Base-by-base conservation (phyloP, 805 yeast genomes). In the Scheffersomyces spartinae region DNA sequence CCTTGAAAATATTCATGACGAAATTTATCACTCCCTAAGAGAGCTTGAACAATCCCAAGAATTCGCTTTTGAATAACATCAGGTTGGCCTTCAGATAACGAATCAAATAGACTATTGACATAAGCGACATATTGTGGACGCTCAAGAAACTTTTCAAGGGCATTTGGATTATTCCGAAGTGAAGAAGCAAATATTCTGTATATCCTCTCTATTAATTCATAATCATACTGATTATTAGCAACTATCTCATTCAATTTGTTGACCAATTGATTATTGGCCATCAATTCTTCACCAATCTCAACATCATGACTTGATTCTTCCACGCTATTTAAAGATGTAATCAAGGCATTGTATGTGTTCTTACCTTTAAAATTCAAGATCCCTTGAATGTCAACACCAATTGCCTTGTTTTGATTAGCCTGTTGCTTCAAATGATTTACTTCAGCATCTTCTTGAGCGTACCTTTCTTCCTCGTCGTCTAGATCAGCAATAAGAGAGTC, bases 81-180 rank as follows among this genome's bases (percentile, higher is more conserved):
- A 17, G 62, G 31, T 17, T 28, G 20, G 4, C 26, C 18, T 3
- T 28, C 22, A 3, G 32, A 26, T 4, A 57, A 44, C n/a, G 38
- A 31, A 1, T 24, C 24, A 22, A 48, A 47, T 14, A 50, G 34
- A 9, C 31, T 29, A 8, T 34, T 33, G 5, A 50, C 31, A 23
- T 45, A 46, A 9, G 13, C 28, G 10, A 23, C 19, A 7, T 38
- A 28, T 20, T 44, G 43, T 9, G 13, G 13, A 14, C 42, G 38
- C 4, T 34, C 28, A 17, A 53, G 30, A 9, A 66, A 51, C 27
- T 57, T 57, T 2, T 47, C 47, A 2, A 64, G 34, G 0, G 85
- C 84, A 2, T 65, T 68, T 2, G 71, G 73, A 43, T 85, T 85
- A 45, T 84, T 84, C 39, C 95, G 63, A 23, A 84, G 47, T 4